Evolutionary conservation across 768 basidiomycete species (phyloP), one percentile per base, ranked within the genome.

Genomic region (Piloderma croceum): DNA sequence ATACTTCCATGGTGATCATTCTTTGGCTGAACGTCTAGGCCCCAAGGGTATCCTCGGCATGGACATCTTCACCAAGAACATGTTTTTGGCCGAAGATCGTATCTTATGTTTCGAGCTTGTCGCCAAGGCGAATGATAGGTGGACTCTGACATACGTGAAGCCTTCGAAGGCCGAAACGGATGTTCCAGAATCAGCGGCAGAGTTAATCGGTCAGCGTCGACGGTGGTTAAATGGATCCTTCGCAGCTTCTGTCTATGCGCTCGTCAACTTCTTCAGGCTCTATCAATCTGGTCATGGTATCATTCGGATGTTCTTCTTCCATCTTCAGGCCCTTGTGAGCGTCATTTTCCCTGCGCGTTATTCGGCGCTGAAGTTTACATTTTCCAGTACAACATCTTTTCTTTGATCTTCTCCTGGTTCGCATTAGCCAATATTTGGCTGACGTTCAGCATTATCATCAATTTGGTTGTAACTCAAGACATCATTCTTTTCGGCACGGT

Each of bases 181-280:
- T 68, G 91, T 94, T n/a, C 89, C 89, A 3, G 93, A 97, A 63
- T 68, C 71, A n/a, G 91, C 90, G 6, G 76, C 81, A 7, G 93
- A 98, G 57, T 67, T 97, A 43, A 97, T 97, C 59, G 86, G 90
- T 31, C 93, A 98, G 61, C 85, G 93, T 60, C 81, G 93, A 47
- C 84, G 93, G 48, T 97, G 93, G 94, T 60, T 97, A 53, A 98
- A 97, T 56, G 93, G 94, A 36, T 93, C 90, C 7, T 94, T 96
- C 51, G 90, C 90, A 32, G 91, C 91, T 10, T 89, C 88, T 1
- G 81, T 91, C 31, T 94, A 94, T 62, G 81, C 90, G 5, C 64
- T 96, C n/a, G 84, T 90, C 54, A 87, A 94, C 64, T 97, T 94
- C 69, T 89, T 85, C 71, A 73, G 76, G 47, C 73, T 94, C 38